Conservation (phyloP, 305 asterid genomes). For the Fraxinus sp. region DNA sequence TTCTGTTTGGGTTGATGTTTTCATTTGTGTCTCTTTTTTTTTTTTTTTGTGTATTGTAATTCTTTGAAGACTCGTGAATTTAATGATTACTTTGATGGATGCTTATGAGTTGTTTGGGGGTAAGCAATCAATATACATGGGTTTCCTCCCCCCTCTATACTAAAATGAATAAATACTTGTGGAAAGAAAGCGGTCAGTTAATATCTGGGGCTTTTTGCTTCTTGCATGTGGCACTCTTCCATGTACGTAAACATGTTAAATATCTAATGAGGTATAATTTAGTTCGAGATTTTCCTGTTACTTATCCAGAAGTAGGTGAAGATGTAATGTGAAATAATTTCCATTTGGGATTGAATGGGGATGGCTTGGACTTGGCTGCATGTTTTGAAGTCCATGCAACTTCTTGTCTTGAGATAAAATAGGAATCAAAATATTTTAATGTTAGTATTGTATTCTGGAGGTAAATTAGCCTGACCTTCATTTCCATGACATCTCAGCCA, state of each 20-base stretch:
- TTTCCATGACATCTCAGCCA: neutral
- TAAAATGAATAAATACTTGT: neutral
- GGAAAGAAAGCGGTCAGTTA: neutral
- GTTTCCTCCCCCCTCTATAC: neutral
- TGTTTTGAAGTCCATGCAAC: constrained; percentile 1
- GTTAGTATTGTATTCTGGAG: neutral
- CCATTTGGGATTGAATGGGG: neutral
- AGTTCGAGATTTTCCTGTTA: neutral
- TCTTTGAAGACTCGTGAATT: neutral
- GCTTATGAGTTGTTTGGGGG: neutral
- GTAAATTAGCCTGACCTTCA: neutral
- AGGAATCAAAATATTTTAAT: neutral
- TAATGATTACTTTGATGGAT: neutral
- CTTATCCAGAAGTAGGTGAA: neutral
- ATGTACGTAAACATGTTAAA: neutral
- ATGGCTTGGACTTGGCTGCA: neutral
- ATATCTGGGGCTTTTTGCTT: neutral
- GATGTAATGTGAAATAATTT: neutral
- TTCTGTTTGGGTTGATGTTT: neutral
- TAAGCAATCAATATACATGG: neutral
- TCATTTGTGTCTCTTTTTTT: neutral
- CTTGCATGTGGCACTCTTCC: neutral
- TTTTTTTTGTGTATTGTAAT: neutral
- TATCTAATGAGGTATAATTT: neutral
- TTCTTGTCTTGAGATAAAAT: neutral